Base-by-base conservation (phyloP, 768 basidiomycete genomes). In the Amylocystis lapponica region DNA sequence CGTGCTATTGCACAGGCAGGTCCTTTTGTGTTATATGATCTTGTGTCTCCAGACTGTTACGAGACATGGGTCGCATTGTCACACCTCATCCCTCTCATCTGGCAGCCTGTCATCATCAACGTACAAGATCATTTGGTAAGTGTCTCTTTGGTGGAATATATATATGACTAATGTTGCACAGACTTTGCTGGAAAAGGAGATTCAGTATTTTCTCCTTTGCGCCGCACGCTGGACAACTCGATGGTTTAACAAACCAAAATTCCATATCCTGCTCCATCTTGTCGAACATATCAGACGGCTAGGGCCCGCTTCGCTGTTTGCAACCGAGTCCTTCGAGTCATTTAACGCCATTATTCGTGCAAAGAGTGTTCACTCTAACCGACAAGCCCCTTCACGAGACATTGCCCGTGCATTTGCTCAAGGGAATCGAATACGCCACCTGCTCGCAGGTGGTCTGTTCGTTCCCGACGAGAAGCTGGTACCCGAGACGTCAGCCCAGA, bases 61-160 rank as follows among this genome's bases (percentile, higher is more conserved):
- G 51, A 54, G 8, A 46, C 63, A 0, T 72, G 70, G 72, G 19
- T 60, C 0, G 42, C 66, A 0, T 45, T 73, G 2, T 61, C 57
- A 1, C 55, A 42, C 4, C 49, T 74, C 3, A 48, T 66, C 0
- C 60, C 66, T 0, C 52, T 74, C 0, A 47, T 71, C 0, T 75
- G 64, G 63, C 67, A 71, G 43, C 67, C 71, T 1, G 27, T 47
- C 3, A 74, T 74, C 17, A 50, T 7, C 3, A 27, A 47, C 16
- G 7, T 47, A 1, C 16, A 21, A 20, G 36, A 25, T 1, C 62
- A 71, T 47, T 13, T 66, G n/a, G 67, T 71, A 50, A 14, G 59
- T 51, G 1, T 1, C 5, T 11, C 29, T 26, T 6, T 21, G 14
- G 12, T n/a, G 11, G 4, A 9, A 13, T 27, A 16, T 39, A 10